Evolutionary conservation across 495 filamentous ascomycete species (phyloP), one percentile per base, ranked within the genome.

Genomic region (Chlorociboria aeruginascens): DNA sequence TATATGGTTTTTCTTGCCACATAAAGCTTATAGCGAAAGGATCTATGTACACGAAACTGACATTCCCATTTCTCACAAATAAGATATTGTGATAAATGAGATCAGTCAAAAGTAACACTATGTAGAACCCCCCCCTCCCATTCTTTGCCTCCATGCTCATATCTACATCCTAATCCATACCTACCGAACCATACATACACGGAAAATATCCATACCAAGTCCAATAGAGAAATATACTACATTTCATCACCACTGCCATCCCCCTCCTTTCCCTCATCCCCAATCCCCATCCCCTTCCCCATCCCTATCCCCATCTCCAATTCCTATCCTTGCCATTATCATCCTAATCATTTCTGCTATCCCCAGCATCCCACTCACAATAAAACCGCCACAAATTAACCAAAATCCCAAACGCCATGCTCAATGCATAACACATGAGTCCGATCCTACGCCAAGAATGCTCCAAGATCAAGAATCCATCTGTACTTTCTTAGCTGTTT

Each of bases 401-500:
- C 20, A 25, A 25, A 25, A 25, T 25, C 20, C 20, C 20, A 25
- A 25, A 25, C 20, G 20, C 20, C 20, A 25, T 25, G 20, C 20
- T 25, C 20, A 25, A 25, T 4, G 20, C 20, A 25, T 25, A 25
- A 25, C 20, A 25, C 20, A 25, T 4, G 20, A 25, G 1, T 25
- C 20, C 20, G 20, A 25, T 25, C 33, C 33, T 35, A 35, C 33
- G 10, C 33, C 33, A 25, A 25, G 1, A 25, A 25, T 25, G 20
- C 20, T 4, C 20, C 1, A 25, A 25, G 20, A 25, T 57, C 36
- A 53, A 38, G 13, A 10, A 45, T 59, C 56, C 45, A 59, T 56
- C 8, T 49, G 40, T 20, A 77, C 43, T 58, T 74, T 76, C 61
- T 75, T 76, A 33, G 74, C 74, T 38, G 74, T 78, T 33, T 75